A percentile compares a stretch with the other conserved stretches of the same genome.
Conservation (phyloP, 176 grass and related monocot species). For the Themeda triandra region DNA sequence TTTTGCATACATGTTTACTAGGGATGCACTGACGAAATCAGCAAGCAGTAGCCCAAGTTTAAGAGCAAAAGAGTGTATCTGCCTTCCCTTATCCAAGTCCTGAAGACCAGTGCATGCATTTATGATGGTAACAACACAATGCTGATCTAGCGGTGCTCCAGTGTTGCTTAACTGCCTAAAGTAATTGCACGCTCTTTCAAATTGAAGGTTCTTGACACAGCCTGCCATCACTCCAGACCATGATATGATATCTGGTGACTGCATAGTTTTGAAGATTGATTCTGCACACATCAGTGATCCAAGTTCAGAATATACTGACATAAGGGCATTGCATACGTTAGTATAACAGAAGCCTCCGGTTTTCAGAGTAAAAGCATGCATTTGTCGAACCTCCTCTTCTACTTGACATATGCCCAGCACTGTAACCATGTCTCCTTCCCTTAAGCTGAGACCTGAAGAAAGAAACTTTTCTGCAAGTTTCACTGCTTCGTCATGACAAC, state of each 20-base stretch:
- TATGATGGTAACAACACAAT: conserved; percentile 54
- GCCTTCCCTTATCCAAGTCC: conserved; percentile 60
- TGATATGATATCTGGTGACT: conserved; percentile 60
- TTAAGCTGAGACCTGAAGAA: conserved; percentile 50
- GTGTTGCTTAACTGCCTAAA: conserved; percentile 60
- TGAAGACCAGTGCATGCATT: conserved; percentile 67
- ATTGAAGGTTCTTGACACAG: conserved; percentile 62
- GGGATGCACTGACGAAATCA: conserved; percentile 69
- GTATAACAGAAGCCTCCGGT: conserved; percentile 52
- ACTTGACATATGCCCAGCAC: conserved; percentile 59
- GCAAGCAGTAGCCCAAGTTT: conserved; percentile 60
- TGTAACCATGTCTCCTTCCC: conserved; percentile 74
- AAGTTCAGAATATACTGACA: conserved; percentile 68
- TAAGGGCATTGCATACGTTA: conserved; percentile 75
- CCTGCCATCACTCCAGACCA: conserved; percentile 83
- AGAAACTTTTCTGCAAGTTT: conserved; percentile 59
- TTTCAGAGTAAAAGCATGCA: conserved; percentile 71
- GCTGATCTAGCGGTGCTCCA: conserved; percentile 47
- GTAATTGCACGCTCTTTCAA: conserved; percentile 46
- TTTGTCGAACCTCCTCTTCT: conserved; percentile 63
- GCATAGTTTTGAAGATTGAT: conserved; percentile 49
- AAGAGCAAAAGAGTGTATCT: conserved; percentile 71
- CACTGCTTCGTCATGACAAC: conserved; percentile 60
- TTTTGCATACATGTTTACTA: conserved; percentile 94
- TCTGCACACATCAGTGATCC: conserved; percentile 47